phyloP scores from a whole-genome alignment of 495 filamentous ascomycete species.

The Thermothielavioides terrestris region DNA sequence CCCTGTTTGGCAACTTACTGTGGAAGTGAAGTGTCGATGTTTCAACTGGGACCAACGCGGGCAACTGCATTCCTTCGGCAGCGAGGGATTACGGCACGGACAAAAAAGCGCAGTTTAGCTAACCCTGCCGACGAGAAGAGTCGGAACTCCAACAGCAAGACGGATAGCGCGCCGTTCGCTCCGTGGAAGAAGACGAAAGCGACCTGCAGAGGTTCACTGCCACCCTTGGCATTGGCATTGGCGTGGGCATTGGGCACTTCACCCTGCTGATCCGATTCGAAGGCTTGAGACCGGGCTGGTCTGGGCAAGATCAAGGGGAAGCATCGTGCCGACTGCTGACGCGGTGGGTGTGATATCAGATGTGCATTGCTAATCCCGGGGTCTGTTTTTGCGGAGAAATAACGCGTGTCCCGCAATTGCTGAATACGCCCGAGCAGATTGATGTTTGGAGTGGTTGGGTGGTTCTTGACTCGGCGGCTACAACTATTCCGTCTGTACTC shows the following conservation, averaged over 20 bases:
- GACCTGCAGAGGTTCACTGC: conserved; percentile 4
- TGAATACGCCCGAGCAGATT: background rate
- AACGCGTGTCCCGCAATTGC: background rate
- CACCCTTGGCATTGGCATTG: conserved; percentile 14
- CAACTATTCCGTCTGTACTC: no score
- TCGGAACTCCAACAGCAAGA: background rate
- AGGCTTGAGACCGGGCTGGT: background rate
- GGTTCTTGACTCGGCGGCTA: background rate
- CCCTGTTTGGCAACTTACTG: no score
- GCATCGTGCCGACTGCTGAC: background rate
- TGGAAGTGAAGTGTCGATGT: no score
- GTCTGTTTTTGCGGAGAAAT: background rate
- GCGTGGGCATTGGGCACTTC: no score
- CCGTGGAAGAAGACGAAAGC: background rate
- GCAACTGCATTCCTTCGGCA: background rate
- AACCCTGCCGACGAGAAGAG: background rate
- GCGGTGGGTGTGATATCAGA: background rate
- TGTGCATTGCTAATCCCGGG: background rate
- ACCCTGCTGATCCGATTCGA: background rate
- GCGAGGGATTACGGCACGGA: background rate
- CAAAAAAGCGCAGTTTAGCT: background rate
- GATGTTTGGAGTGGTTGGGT: background rate
- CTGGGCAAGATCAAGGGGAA: background rate
- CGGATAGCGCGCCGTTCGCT: background rate
- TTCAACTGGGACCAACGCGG: background rate